Evolutionary conservation across 2,329 filamentous ascomycete species (phyloP).

Genomic region (Rhynchosporium secalis): DNA sequence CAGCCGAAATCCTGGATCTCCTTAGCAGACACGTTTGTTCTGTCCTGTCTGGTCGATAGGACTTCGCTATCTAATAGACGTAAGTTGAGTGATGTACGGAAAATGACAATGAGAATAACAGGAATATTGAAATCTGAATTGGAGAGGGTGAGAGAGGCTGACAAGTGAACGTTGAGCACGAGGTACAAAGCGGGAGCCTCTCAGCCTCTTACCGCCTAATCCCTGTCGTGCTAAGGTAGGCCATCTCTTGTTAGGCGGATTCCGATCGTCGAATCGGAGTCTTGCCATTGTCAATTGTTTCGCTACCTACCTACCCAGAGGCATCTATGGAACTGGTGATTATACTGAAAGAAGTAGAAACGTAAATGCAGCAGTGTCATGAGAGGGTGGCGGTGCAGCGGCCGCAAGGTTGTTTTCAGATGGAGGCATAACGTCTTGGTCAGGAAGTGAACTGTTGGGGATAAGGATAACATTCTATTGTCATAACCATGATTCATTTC

Average conservation of each 20-base stretch:
- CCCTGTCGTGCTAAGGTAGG: background rate
- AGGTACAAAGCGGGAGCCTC: background rate
- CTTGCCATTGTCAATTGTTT: background rate
- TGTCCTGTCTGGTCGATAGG: too few relatives aligned
- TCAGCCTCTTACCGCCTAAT: conserved; percentile 6
- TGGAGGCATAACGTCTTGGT: too few relatives aligned
- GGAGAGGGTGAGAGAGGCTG: background rate
- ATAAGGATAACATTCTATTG: background rate
- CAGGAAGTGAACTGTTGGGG: too few relatives aligned
- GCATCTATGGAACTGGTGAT: too few relatives aligned
- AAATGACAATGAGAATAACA: background rate
- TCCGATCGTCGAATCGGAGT: background rate
- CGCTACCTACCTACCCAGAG: too few relatives aligned
- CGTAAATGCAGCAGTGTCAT: too few relatives aligned
- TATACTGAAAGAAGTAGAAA: too few relatives aligned
- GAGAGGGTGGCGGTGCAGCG: too few relatives aligned
- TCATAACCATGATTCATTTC: conserved; percentile 6
- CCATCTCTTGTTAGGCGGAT: background rate
- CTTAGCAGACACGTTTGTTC: too few relatives aligned
- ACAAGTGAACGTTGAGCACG: background rate
- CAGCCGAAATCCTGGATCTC: background rate
- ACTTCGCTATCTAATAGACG: background rate
- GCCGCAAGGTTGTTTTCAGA: too few relatives aligned
- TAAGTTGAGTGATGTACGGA: background rate
- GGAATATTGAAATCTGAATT: background rate